Conservation (phyloP, 768 basidiomycete species). For the Lentinula guzmanii region DNA sequence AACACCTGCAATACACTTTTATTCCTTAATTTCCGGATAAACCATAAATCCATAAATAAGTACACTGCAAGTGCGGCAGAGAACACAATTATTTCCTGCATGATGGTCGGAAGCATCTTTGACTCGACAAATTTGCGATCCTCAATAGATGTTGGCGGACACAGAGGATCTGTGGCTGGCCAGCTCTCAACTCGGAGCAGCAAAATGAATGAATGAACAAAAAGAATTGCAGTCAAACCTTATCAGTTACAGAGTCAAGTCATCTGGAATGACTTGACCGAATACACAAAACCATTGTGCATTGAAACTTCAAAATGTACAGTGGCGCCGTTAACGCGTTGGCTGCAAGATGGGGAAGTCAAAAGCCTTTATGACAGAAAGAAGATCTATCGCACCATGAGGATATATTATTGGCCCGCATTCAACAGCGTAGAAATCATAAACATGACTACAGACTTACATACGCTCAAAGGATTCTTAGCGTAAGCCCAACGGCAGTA, state of each 20-base stretch:
- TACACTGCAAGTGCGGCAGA: background rate
- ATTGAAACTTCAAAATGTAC: constrained; percentile 5
- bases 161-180: constrained; percentile 32
- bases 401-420: too few relatives aligned
- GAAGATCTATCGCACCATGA: constrained; percentile 20
- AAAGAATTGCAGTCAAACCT: too few relatives aligned
- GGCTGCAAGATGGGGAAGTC: constrained; percentile 29
- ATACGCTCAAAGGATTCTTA: too few relatives aligned
- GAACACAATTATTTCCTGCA: constrained; percentile 15
- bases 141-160: constrained; percentile 22
- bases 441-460: too few relatives aligned
- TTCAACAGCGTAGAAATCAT: too few relatives aligned
- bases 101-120: constrained; percentile 29
- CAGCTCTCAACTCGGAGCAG: constrained; percentile 27
- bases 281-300: constrained; percentile 8
- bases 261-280: constrained; percentile 17
- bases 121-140: constrained; percentile 30
- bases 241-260: too few relatives aligned
- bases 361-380: constrained; percentile 32
- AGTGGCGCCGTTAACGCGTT: constrained; percentile 22
- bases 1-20: too few relatives aligned
- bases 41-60: background rate
- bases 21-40: too few relatives aligned
- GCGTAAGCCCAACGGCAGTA: too few relatives aligned
- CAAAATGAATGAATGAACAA: constrained; percentile 18